Percentiles rank a stretch among this genome's conserved stretches.
These are phyloP conservation scores for Avena eriantha DNA, from an alignment of 176 grass and related monocot genomes.

Conservation along the genomic window DNA sequence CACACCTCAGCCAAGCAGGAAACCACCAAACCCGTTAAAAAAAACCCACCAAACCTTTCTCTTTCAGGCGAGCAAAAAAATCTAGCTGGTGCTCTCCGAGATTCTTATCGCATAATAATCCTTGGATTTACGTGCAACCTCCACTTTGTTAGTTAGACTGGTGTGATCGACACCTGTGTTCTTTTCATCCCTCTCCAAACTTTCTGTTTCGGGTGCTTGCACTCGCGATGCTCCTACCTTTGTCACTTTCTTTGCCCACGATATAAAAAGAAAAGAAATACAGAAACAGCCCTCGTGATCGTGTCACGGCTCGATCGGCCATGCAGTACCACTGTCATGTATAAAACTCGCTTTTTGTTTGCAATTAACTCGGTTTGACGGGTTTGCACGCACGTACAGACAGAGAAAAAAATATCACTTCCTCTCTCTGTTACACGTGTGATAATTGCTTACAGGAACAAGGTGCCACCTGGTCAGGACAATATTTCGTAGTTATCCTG, in stretches of 20 bases:
- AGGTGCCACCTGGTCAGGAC: constrained; percentile 6
- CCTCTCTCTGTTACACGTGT: constrained; percentile 2
- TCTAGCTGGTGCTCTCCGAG: background rate
- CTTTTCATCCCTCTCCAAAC: background rate
- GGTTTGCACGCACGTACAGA: background rate
- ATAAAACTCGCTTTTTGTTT: background rate
- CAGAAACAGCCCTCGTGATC: background rate
- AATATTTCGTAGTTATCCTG: constrained; percentile 4
- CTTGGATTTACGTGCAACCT: constrained; percentile 4
- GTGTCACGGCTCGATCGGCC: background rate
- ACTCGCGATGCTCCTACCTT: background rate
- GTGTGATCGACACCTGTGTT: constrained; percentile 29
- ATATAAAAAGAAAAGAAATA: background rate
- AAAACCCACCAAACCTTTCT: constrained; percentile 24
- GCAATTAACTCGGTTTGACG: background rate
- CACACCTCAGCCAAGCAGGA: no score
- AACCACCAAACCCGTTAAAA: no score
- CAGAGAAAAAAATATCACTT: background rate
- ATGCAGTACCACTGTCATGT: background rate
- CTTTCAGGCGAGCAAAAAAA: constrained; percentile 40
- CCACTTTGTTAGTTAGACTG: background rate
- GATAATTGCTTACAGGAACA: background rate
- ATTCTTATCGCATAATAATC: background rate
- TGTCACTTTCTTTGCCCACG: constrained; percentile 1
- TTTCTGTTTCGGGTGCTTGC: background rate